Evolutionary conservation across 495 filamentous ascomycete species (phyloP).

Genomic region (Physcia stellaris): DNA sequence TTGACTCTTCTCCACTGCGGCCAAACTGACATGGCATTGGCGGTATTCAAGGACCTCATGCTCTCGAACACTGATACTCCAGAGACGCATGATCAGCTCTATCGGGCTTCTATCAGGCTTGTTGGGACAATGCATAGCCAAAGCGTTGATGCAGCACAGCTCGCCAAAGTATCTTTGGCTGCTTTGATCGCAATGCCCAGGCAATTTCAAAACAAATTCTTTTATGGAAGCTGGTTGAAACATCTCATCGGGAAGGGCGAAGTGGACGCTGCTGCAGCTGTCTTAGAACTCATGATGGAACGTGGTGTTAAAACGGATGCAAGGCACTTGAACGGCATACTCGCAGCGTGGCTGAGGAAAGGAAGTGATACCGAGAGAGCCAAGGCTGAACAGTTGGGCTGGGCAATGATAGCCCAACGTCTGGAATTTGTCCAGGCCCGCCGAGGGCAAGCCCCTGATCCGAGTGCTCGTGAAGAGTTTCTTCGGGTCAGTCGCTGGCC

Average conservation of each 20-base stretch:
- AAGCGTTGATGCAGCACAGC: constrained; percentile 29
- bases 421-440: constrained; percentile 41
- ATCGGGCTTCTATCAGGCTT: constrained; percentile 29
- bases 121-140: constrained; percentile 33
- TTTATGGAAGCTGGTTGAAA: constrained; percentile 71
- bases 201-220: constrained; percentile 59
- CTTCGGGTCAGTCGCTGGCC: constrained; percentile 16
- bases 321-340: constrained; percentile 61
- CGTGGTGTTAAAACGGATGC: constrained; percentile 48
- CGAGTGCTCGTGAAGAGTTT: constrained; percentile 9
- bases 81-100: constrained; percentile 35
- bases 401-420: constrained; percentile 60
- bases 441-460: not conserved
- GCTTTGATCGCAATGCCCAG: constrained; percentile 42
- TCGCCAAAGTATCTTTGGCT: constrained; percentile 38
- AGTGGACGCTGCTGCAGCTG: constrained; percentile 51
- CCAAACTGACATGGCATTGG: constrained; percentile 47
- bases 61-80: constrained; percentile 39
- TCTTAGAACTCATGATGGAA: constrained; percentile 53
- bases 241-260: constrained; percentile 62
- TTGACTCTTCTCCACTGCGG: constrained; percentile 46
- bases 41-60: constrained; percentile 79
- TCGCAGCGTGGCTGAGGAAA: constrained; percentile 59
- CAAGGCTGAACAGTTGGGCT: constrained; percentile 57
- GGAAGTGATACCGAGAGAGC: constrained; percentile 35